Evolutionary conservation across 2,329 filamentous ascomycete genomes (phyloP), one percentile per base, ranked within the genome.

Genomic region (Penicillium sp.): DNA sequence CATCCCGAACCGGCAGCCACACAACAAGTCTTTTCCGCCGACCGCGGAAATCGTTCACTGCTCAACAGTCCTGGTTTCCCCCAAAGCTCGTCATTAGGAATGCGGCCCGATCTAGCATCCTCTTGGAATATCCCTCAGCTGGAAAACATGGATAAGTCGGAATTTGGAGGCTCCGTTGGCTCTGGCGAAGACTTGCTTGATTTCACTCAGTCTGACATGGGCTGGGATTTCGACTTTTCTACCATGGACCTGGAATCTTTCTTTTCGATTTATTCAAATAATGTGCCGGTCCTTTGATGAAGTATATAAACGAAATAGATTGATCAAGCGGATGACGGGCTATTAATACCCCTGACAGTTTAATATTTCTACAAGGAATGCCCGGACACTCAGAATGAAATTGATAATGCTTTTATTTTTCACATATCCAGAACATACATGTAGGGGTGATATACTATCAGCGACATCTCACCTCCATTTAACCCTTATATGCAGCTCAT

Each of bases 211-310:
- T 67, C 68, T 2, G 70, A 74, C 45, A 70, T 73, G 65, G 71
- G 69, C 5, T 74, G 71, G 71, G 64, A 74, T 46, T 71, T 74
- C 53, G 70, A 74, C 38, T 73, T 74, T 45, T 74, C 71, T 2
- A 73, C 71, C 1, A 73, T 74, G 70, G 72, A 74, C 46, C 54
- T 74, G 6, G 72, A 74, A 30, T 65, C 70, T 0, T 74, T 74
- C 35, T 68, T 74, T 43, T 74, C 72, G 4, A 56, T 72, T 14
- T 65, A 72, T 53, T 55, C 59, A 7, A 55, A 61, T 27, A 60
- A 63, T 18, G 34, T 53, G 7, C 53, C 58, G 1, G n/a, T 13
- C 11, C 26, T 32, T 18, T 36, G 34, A 36, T 13, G 18, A 9
- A 18, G 3, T 2, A 4, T 29, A 13, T 36, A n/a, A 3, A 7